Evolutionary conservation across 192 early-diverging fungal species (phyloP).

Genomic region (Coemansia sp.): DNA sequence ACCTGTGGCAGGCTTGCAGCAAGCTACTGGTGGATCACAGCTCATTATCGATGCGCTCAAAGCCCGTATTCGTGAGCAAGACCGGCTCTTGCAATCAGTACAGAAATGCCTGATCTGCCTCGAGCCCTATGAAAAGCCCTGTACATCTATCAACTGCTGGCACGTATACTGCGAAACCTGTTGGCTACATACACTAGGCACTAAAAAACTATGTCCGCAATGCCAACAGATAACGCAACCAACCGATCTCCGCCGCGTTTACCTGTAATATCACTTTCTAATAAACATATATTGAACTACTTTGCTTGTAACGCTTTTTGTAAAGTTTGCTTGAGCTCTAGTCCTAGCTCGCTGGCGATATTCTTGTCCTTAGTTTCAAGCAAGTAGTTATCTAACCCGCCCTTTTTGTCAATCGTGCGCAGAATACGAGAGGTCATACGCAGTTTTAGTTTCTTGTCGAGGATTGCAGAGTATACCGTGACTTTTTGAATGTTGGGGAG

Average conservation of each 20-base stretch:
- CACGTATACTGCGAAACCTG: slow-evolving; percentile 91
- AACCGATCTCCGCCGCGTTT: slow-evolving; percentile 78
- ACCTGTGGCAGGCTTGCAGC: neutral
- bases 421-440: slow-evolving; percentile 70
- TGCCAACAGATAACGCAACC: slow-evolving; percentile 86
- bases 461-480: slow-evolving; percentile 65
- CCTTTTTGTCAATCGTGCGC: slow-evolving; percentile 82
- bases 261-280: slow-evolving; percentile 60
- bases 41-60: slow-evolving; percentile 84
- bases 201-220: slow-evolving; percentile 90
- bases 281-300: neutral
- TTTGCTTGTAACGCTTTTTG: slow-evolving; percentile 1
- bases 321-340: slow-evolving; percentile 61
- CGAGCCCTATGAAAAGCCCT: slow-evolving; percentile 70
- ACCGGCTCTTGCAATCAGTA: slow-evolving; percentile 49
- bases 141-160: slow-evolving; percentile 85
- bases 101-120: slow-evolving; percentile 82
- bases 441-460: slow-evolving; percentile 60
- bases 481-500: slow-evolving; percentile 75
- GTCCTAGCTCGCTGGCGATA: slow-evolving; percentile 60
- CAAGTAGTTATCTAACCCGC: slow-evolving; percentile 78
- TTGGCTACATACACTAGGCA: slow-evolving; percentile 82
- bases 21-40: slow-evolving; percentile 27
- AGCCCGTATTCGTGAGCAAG: slow-evolving; percentile 68
- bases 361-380: slow-evolving; percentile 70